phyloP scores from a whole-genome alignment of 1,139 yeast genomes.

The Kurtzmaniella natalensis region DNA sequence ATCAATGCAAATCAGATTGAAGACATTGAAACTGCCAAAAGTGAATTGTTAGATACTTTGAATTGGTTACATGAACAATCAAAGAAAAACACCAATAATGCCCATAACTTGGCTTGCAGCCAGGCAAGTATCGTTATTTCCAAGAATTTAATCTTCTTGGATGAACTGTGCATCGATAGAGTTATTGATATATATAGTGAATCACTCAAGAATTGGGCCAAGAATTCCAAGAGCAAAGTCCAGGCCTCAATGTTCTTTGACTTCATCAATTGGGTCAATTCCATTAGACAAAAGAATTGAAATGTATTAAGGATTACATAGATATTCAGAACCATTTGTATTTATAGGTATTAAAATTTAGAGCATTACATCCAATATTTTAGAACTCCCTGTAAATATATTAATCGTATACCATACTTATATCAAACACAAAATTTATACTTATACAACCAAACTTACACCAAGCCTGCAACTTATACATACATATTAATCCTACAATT shows the following conservation, averaged over 20 bases:
- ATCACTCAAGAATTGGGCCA: conserved; percentile 61
- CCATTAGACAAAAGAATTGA: conserved; percentile 26
- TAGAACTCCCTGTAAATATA: no score
- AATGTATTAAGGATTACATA: no score
- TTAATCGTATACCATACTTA: no score
- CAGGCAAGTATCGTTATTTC: conserved; percentile 60
- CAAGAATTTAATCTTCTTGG: conserved; percentile 45
- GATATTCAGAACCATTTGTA: no score
- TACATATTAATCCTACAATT: no score
- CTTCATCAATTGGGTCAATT: conserved; percentile 72
- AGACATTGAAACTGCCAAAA: conserved; percentile 14
- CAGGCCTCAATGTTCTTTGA: conserved; percentile 68
- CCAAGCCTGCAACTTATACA: no score
- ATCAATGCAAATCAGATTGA: conserved; percentile 19
- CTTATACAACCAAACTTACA: no score
- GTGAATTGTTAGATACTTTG: conserved; percentile 21
- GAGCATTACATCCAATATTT: no score
- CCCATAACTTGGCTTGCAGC: conserved; percentile 53
- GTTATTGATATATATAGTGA: conserved; percentile 55
- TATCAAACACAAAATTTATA: no score
- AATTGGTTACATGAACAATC: conserved; percentile 36
- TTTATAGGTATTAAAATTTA: no score
- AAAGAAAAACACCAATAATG: conserved; percentile 43
- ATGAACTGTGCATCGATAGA: conserved; percentile 23
- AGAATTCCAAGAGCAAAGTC: conserved; percentile 41